These are phyloP conservation scores for Rhodotorula mucilaginosa DNA, from an alignment of 1,284 basidiomycete species.

Conservation along the genomic window DNA sequence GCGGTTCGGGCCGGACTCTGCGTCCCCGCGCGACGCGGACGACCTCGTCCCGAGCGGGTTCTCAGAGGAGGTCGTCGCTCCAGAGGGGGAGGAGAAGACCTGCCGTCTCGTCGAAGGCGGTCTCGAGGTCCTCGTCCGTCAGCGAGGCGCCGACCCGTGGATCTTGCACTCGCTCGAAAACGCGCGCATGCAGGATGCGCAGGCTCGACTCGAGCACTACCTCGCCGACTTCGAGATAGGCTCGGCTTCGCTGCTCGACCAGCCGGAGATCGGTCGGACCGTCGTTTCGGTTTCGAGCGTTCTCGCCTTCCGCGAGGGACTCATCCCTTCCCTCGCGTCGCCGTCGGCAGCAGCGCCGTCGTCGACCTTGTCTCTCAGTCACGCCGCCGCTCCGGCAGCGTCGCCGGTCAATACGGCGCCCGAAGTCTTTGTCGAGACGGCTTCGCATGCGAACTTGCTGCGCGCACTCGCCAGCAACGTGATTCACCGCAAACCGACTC, in stretches of 20 bases:
- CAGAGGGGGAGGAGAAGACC: background rate
- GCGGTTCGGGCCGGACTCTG: constrained; percentile 14
- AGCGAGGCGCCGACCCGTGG: constrained; percentile 34
- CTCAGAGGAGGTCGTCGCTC: constrained; percentile 5
- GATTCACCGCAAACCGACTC: constrained; percentile 69
- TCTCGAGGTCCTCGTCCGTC: constrained; percentile 30
- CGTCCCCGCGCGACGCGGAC: constrained; percentile 15
- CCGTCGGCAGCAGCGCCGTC: constrained; percentile 3
- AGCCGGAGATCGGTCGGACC: constrained; percentile 23
- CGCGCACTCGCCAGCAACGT: constrained; percentile 64
- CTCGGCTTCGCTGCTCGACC: background rate
- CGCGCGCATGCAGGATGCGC: constrained; percentile 13
- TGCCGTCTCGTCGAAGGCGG: constrained; percentile 33
- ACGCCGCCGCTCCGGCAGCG: constrained; percentile 13
- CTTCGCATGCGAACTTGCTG: constrained; percentile 62
- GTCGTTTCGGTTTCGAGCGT: constrained; percentile 29
- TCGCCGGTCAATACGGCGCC: constrained; percentile 14
- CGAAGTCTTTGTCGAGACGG: constrained; percentile 63
- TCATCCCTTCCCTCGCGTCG: constrained; percentile 25
- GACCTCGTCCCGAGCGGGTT: constrained; percentile 21
- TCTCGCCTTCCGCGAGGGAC: constrained; percentile 32
- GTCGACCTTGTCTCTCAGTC: background rate
- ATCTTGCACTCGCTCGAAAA: constrained; percentile 30
- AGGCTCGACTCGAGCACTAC: background rate
- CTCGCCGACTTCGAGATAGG: constrained; percentile 9